Evolutionary conservation across 2,329 filamentous ascomycete species (phyloP), one percentile per base, ranked within the genome.

Genomic region (Penicillium crustosum): DNA sequence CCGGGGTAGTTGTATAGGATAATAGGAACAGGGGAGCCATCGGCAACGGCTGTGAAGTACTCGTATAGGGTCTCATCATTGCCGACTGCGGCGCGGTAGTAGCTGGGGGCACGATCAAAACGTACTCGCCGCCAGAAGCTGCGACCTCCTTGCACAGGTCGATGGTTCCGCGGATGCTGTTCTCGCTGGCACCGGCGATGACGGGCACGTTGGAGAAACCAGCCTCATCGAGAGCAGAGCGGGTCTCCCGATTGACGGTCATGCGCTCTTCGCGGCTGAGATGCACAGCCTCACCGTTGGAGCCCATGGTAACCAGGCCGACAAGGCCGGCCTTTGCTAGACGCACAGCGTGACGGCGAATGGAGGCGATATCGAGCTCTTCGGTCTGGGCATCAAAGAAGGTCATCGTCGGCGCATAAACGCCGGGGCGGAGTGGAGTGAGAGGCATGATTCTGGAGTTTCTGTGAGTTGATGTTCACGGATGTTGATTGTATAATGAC

Each of bases 1-100:
- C 90, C 91, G 0, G 91, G 91, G 79, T 94, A 96, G 81, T 95
- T 96, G 84, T 96, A 96, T 48, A 96, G 79, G 63, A 95, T 84
- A 54, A 96, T 74, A n/a, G 90, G 90, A 9, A 94, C 78, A 6
- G 90, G 88, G 50, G 87, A 90, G 39, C 75, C 81, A 73, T 93
- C 89, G 48, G 91, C 91, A 6, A 96, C 89, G 55, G 83, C 82
- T 55, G 80, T 83, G 78, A 88, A 93, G 79, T 89, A 93, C 66
- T 88, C 83, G 70, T 87, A 83, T 58, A 95, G 81, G 59, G 89
- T 83, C 50, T 86, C 82, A 66, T 93, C 89, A 71, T 90, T 88
- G 42, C 74, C 74, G 74, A 90, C 87, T 66, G 89, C 87, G 52
- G 83, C 83, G 56, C 89, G 87, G 82, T 92, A 96, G 80, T 95